A percentile compares a stretch with the other conserved stretches of the same genome.
Evolutionary conservation across 1,284 basidiomycete species (phyloP).

Genomic region (Melanopsichium pennsylvanicum): DNA sequence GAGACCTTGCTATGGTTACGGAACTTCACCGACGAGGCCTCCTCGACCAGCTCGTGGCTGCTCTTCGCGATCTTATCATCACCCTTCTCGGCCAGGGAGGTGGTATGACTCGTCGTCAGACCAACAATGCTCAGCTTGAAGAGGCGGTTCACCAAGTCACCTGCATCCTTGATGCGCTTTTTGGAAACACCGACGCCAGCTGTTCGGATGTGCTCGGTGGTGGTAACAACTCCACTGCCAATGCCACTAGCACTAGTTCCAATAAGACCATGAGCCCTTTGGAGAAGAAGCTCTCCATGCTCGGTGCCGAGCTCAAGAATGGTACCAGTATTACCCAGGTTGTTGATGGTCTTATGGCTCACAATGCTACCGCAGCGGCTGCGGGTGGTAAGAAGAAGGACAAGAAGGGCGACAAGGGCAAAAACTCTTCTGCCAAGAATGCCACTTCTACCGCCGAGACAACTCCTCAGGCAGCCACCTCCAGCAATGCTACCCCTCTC

Average conservation of each 20-base stretch:
- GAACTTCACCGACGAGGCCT: conserved; percentile 49
- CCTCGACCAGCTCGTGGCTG: conserved; percentile 49
- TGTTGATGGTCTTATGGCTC: conserved; percentile 22
- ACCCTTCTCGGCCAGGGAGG: conserved; percentile 44
- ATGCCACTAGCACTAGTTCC: conserved; percentile 12
- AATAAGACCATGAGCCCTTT: conserved; percentile 14
- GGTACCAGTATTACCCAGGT: conserved; percentile 38
- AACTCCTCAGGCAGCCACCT: background rate
- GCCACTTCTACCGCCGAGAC: conserved; percentile 7
- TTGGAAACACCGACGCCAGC: conserved; percentile 34
- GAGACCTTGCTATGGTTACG: conserved; percentile 35
- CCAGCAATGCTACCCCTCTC: too few species aligned
- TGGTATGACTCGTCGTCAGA: conserved; percentile 32
- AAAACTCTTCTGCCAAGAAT: conserved; percentile 12
- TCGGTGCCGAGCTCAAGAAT: conserved; percentile 32
- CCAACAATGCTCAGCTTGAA: conserved; percentile 27
- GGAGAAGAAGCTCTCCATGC: conserved; percentile 24
- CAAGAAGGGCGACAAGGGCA: conserved; percentile 20
- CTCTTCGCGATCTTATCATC: conserved; percentile 42
- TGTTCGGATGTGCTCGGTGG: conserved; percentile 32
- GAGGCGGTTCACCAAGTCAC: conserved; percentile 44
- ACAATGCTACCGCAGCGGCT: conserved; percentile 5
- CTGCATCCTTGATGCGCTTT: conserved; percentile 46
- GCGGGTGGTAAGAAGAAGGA: conserved; percentile 6
- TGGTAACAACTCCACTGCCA: conserved; percentile 32